Evolutionary conservation across 495 filamentous ascomycete genomes (phyloP).

Genomic region (Letharia columbiana): DNA sequence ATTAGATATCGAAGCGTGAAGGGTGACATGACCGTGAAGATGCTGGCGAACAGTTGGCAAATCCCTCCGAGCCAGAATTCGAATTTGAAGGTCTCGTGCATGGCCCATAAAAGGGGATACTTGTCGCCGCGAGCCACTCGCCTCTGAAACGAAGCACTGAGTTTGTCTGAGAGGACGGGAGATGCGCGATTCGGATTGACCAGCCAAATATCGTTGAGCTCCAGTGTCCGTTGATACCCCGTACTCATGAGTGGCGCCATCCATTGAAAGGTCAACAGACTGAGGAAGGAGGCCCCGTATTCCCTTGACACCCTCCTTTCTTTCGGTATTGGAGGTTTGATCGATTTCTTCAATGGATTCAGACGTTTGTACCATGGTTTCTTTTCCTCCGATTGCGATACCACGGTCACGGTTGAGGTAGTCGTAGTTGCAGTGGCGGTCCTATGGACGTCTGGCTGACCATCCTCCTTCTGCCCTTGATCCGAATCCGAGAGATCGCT

Average conservation of each 20-base stretch:
- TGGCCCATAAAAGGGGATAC: conserved; percentile 65
- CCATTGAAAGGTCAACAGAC: conserved; percentile 51
- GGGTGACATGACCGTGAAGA: conserved; percentile 65
- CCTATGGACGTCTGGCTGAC: conserved; percentile 10
- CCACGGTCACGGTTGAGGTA: conserved; percentile 21
- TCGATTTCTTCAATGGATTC: conserved; percentile 47
- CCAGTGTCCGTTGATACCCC: conserved; percentile 77
- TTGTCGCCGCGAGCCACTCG: conserved; percentile 59
- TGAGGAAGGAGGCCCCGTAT: conserved; percentile 46
- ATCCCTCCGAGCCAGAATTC: conserved; percentile 80
- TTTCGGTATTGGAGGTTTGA: conserved; percentile 45
- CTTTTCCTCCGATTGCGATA: conserved; percentile 21
- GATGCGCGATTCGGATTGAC: conserved; percentile 76
- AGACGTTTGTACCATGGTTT: conserved; percentile 45
- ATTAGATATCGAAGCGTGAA: conserved; percentile 70
- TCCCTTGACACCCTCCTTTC: conserved; percentile 44
- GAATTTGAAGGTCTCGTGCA: conserved; percentile 78
- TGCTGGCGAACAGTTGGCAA: conserved; percentile 62
- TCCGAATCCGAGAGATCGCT: conserved; percentile 19
- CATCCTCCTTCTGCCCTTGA: conserved; percentile 12
- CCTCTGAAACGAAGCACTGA: conserved; percentile 57
- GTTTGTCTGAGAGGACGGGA: conserved; percentile 52
- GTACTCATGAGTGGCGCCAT: conserved; percentile 54
- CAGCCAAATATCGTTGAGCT: conserved; percentile 75
- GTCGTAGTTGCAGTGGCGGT: conserved; percentile 24